Base-by-base conservation (phyloP, 805 yeast genomes). In the Candida tallmaniae region DNA sequence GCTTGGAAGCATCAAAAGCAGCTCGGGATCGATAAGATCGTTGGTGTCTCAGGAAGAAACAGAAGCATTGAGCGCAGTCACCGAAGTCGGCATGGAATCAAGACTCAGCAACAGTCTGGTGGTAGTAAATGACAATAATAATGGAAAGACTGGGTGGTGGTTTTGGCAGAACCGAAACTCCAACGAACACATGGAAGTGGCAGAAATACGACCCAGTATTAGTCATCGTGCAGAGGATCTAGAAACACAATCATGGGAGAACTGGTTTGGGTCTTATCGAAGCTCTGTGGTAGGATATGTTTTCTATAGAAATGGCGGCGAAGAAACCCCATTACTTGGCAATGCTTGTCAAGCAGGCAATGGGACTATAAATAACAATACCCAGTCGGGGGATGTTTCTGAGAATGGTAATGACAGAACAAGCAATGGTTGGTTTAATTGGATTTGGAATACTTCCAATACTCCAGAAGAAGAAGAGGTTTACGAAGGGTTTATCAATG, bases 371-470 rank as follows among this genome's bases (percentile, higher is more conserved):
- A 24, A 23, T 17, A n/a, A 32, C 10, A 20, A 10, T 6, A 13
- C 12, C 13, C 26, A 23, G 12, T 7, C 9, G 6, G 12, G 6
- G 13, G 12, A 9, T 10, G 13, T 20, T 16, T 12, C 22, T 4
- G 25, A 21, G 20, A 29, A 23, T 17, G 11, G 36, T 6, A 14
- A 17, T 18, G 8, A 23, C 12, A 19, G 12, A 11, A 8, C 23
- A 18, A 9, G 8, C 16, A 22, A 15, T 5, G 22, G 17, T 14
- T 58, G 62, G 65, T 48, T 45, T 27, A 35, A 52, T n/a, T 56
- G 60, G 59, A 3, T 41, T 2, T 51, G 60, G 56, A 24, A 34
- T 3, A 8, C 29, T 5, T 17, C 39, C 6, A 39, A 40, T 7
- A 42, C 35, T 9, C 50, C 35, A 23, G 40, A 25, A 19, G 48